Base-by-base conservation (phyloP, 371 early-diverging fungal species). In the Cokeromyces recurvatus region DNA sequence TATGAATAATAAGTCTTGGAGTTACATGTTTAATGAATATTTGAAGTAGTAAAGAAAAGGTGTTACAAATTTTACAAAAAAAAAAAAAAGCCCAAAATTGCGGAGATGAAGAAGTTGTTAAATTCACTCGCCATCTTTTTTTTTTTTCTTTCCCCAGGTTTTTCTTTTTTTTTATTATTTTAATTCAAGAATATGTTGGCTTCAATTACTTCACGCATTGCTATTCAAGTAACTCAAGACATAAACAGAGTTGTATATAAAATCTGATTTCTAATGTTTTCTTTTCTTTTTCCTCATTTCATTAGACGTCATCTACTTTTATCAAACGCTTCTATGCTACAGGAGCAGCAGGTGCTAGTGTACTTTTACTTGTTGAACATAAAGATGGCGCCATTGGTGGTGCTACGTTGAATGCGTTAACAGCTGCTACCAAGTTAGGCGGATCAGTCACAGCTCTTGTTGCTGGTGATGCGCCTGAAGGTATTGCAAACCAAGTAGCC, bases 321-420 rank as follows among this genome's bases (percentile, higher is more conserved):
- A 46, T 55, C 43, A 59, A 63, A 45, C 81, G 85, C 45, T 75
- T 76, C 54, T 84, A 82, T 56, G 77, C 82, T 54, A 65, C 80
- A 37, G 68, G 61, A n/a, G 67, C 69, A 34, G n/a, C n/a, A 8
- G 73, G 75, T 47, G 79, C 76, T 57, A 82, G 80, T 25, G 81
- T 94, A n/a, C 77, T 97, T 27, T 81, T 97, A 51, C 66, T 89
- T 41, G 86, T 93, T 39, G 97, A 97, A 70, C 91, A 92, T 77
- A 90, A 88, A 67, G 83, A 87, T 68, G 78, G 81, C 56, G 74
- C 69, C 38, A 63, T 91, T 32, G 77, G 79, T 32, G 70, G 85
- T 32, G 78, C 88, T 27, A 87, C 94, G 20, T 76, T 95, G 54
- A 91, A 89, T 62, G 93, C 97, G 25, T 70, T 95, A 55, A 83